Percentiles rank a stretch among this genome's conserved stretches.
Conservation (phyloP, 345 rosid genomes). For the Trapa bicornis region DNA sequence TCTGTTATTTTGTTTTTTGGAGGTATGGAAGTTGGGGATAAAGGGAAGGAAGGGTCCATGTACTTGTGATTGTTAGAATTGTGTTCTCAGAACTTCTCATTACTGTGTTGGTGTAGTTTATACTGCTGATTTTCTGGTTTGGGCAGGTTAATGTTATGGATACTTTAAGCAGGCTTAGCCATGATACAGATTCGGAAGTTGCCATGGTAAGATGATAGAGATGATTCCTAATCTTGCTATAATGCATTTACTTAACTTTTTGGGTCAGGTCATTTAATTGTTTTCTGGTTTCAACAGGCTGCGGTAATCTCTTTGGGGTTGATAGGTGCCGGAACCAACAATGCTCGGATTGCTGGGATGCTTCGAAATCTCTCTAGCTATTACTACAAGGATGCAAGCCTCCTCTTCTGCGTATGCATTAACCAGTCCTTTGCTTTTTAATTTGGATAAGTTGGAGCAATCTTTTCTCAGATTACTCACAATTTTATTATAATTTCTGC, state of each 20-base stretch:
- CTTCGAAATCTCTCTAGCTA: slow-evolving; percentile 93
- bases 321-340: slow-evolving; percentile 95
- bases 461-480: neutral
- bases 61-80: neutral
- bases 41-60: neutral
- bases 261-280: neutral
- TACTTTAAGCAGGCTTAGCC: slow-evolving; percentile 93
- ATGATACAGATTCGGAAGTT: slow-evolving; percentile 93
- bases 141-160: slow-evolving; percentile 89
- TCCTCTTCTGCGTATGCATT: slow-evolving; percentile 72
- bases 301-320: slow-evolving; percentile 83
- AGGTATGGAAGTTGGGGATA: no score
- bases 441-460: neutral
- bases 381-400: slow-evolving; percentile 83
- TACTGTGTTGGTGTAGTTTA: neutral
- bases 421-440: neutral
- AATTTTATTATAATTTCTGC: slow-evolving; percentile 11
- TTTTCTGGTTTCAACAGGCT: slow-evolving; percentile 40
- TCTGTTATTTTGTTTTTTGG: neutral
- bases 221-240: neutral
- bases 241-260: neutral
- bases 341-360: slow-evolving; percentile 94
- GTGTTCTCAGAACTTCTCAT: neutral
- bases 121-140: neutral
- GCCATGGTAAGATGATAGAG: slow-evolving; percentile 55